These are phyloP conservation scores for Eucalyptus regnans DNA, from an alignment of 345 rosid species.

Conservation along the genomic window DNA sequence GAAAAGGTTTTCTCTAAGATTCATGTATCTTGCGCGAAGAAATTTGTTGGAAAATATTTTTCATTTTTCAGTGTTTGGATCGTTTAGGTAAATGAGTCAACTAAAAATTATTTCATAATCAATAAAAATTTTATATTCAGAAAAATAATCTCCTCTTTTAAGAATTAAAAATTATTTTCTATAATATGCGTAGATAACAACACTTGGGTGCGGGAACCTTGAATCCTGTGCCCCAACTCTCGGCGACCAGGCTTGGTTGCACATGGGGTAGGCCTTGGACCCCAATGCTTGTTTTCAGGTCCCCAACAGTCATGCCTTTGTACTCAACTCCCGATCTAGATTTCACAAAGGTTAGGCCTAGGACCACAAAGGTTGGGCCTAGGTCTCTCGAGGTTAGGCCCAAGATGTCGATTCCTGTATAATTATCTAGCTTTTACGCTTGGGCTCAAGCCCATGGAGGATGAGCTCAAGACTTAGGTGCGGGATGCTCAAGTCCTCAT, in stretches of 20 bases:
- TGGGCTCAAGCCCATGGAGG: background rate
- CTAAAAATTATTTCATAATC: background rate
- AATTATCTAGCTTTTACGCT: background rate
- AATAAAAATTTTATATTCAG: background rate
- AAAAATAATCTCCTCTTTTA: too few relatives aligned
- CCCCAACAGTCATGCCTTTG: background rate
- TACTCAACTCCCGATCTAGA: accelerated
- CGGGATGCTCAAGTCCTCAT: accelerated
- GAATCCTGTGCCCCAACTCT: background rate
- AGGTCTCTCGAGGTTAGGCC: background rate
- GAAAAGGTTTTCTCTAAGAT: background rate
- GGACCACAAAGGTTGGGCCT: background rate
- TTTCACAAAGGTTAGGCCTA: background rate
- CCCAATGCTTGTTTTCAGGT: background rate
- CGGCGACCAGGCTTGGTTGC: accelerated
- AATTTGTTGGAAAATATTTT: background rate
- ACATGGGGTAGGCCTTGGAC: background rate
- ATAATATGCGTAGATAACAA: background rate
- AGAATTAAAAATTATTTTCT: background rate
- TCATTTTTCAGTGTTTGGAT: accelerated
- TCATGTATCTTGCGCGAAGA: background rate
- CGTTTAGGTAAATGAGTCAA: background rate
- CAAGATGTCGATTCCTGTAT: accelerated
- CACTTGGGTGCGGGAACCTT: background rate
- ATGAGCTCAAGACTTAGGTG: background rate